These are phyloP conservation scores for Exophiala viscosa DNA, from an alignment of 2,329 filamentous ascomycete genomes.

Conservation along the genomic window DNA sequence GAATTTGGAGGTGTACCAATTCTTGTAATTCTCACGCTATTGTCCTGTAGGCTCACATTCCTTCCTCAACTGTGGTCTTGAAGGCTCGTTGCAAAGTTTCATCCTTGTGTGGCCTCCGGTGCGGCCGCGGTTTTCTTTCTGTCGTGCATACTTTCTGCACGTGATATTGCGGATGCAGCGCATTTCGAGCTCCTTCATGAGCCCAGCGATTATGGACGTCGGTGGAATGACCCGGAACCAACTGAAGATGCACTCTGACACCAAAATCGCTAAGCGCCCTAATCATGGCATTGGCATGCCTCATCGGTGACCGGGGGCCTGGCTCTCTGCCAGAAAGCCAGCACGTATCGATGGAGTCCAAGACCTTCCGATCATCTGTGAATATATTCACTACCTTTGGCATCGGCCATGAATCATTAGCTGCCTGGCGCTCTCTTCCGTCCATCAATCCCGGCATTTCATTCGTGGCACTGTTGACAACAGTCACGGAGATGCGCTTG, in stretches of 20 bases:
- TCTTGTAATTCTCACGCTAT: too few relatives aligned
- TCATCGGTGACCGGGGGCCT: conserved; percentile 7
- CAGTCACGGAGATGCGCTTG: conserved; percentile 8
- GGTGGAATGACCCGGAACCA: conserved; percentile 5
- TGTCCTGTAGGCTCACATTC: too few relatives aligned
- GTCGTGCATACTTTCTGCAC: background rate
- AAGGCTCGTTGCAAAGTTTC: too few relatives aligned
- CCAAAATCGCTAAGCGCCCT: conserved; percentile 5
- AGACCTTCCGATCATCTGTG: conserved; percentile 11
- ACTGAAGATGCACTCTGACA: conserved; percentile 15
- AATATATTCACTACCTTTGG: conserved; percentile 9
- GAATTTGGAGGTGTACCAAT: too few relatives aligned
- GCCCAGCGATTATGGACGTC: conserved; percentile 9
- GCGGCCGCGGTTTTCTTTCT: conserved; percentile 1
- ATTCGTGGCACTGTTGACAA: conserved; percentile 6
- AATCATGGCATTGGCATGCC: conserved; percentile 10
- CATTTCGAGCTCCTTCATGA: conserved; percentile 10
- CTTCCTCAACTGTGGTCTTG: too few relatives aligned
- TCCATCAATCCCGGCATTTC: conserved; percentile 13
- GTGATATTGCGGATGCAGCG: conserved; percentile 9
- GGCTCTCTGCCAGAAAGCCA: conserved; percentile 7
- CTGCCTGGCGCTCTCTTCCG: conserved; percentile 2
- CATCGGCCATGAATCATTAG: conserved; percentile 7
- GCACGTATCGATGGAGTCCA: conserved; percentile 4
- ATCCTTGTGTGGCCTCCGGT: conserved; percentile 7